phyloP scores from a whole-genome alignment of 2,329 filamentous ascomycete genomes.

The Cryphonectria nitschkei region DNA sequence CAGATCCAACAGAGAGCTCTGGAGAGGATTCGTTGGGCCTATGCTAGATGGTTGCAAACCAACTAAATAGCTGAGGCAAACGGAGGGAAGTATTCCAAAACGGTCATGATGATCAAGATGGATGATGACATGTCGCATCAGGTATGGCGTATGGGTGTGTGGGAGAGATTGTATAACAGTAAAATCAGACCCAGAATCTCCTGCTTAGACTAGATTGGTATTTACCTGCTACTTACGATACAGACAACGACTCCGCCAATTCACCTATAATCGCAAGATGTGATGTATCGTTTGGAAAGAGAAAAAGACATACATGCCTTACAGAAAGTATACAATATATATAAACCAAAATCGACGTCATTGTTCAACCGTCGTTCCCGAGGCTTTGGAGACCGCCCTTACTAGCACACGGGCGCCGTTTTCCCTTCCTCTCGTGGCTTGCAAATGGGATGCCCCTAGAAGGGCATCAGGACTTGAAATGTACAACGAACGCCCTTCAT shows the following conservation, averaged over 20 bases:
- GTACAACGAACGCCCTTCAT: neutral
- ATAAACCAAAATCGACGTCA: neutral
- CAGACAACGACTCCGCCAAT: neutral
- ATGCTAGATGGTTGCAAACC: constrained; percentile 70
- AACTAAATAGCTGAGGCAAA: constrained; percentile 1
- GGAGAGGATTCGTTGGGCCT: constrained; percentile 87
- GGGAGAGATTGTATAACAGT: neutral
- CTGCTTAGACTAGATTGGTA: neutral
- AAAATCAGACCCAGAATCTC: neutral
- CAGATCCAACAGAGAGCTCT: constrained; percentile 78
- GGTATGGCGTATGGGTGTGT: constrained; percentile 12
- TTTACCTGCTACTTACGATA: neutral
- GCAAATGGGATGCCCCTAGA: neutral
- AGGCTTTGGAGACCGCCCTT: neutral
- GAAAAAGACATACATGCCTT: neutral
- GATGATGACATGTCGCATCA: neutral
- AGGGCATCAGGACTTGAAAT: neutral
- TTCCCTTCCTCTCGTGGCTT: too few species aligned
- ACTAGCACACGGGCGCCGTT: too few species aligned
- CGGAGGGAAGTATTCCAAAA: too few species aligned
- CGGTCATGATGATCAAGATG: neutral
- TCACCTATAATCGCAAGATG: neutral
- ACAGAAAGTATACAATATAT: too few species aligned
- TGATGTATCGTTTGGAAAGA: neutral
- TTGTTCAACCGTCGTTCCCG: neutral